phyloP scores from a whole-genome alignment of 148 eudicot species.

The Rhododendron ovatum region DNA sequence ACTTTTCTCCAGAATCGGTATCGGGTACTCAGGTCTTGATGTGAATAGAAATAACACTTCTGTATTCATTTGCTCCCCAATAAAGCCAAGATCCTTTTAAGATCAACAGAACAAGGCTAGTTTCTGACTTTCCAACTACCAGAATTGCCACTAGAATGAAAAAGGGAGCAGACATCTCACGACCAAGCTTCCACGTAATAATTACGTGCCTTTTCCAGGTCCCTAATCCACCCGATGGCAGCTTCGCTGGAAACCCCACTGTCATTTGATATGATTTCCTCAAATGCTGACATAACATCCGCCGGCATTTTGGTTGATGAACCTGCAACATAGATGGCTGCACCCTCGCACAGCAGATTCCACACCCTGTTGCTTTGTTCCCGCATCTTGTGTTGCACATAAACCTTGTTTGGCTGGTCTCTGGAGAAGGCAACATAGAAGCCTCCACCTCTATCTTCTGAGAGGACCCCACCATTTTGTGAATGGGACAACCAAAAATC shows the following conservation, averaged over 20 bases:
- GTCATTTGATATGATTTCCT: conserved; percentile 65
- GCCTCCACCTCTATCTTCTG: conserved; percentile 84
- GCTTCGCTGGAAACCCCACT: conserved; percentile 57
- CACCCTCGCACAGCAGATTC: conserved; percentile 63
- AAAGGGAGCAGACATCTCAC: conserved; percentile 19
- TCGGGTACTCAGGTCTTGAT: not conserved
- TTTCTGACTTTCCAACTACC: not conserved
- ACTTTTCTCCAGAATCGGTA: not conserved
- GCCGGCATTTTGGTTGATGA: conserved; percentile 87
- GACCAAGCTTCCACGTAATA: conserved; percentile 95
- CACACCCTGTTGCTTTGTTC: conserved; percentile 56
- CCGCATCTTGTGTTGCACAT: conserved; percentile 82
- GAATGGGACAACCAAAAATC: conserved; percentile 77
- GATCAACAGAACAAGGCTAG: not conserved
- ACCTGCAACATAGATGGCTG: conserved; percentile 71
- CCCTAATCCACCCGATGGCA: conserved; percentile 66
- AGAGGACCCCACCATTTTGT: conserved; percentile 53
- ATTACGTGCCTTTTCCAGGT: conserved; percentile 81
- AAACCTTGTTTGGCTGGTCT: conserved; percentile 76
- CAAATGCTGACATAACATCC: conserved; percentile 75
- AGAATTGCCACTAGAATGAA: conserved; percentile 4
- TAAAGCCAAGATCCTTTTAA: not conserved
- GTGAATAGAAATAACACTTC: not conserved
- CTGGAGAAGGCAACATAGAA: conserved; percentile 81
- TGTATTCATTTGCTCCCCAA: not conserved